A percentile compares a stretch with the other conserved stretches of the same genome.
Evolutionary conservation across 805 yeast genomes (phyloP).

Genomic region (Candida tallmaniae): DNA sequence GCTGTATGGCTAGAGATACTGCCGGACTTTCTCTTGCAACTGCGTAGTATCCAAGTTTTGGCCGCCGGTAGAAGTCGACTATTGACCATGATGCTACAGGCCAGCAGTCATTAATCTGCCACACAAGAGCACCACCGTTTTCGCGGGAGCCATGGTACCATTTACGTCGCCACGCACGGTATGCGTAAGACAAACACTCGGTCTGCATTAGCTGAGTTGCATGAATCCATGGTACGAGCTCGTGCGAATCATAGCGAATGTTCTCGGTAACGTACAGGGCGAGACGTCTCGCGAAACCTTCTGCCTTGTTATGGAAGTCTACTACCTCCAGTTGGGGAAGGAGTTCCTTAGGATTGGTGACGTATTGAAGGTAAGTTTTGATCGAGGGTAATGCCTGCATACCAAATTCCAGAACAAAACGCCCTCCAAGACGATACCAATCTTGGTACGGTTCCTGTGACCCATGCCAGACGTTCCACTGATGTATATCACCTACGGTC

Average conservation of each 20-base stretch:
- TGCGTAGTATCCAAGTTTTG: constrained; percentile 46
- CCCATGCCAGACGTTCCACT: constrained; percentile 59
- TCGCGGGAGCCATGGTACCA: constrained; percentile 35
- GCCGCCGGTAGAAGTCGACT: constrained; percentile 37
- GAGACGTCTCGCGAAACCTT: constrained; percentile 37
- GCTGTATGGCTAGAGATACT: constrained; percentile 29
- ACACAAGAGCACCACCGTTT: constrained; percentile 44
- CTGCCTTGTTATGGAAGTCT: constrained; percentile 48
- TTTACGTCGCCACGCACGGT: constrained; percentile 42
- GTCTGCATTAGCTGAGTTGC: constrained; percentile 51
- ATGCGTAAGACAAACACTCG: constrained; percentile 46
- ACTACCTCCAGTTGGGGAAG: constrained; percentile 42
- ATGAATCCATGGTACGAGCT: constrained; percentile 22
- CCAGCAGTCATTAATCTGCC: constrained; percentile 55
- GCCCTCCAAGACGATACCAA: constrained; percentile 43
- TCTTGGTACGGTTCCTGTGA: constrained; percentile 41
- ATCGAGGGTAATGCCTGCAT: constrained; percentile 44
- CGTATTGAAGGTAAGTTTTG: constrained; percentile 31
- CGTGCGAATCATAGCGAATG: constrained; percentile 29
- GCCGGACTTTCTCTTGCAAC: constrained; percentile 40
- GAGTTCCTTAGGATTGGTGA: constrained; percentile 33
- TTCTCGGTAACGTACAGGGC: constrained; percentile 46
- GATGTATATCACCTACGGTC: constrained; percentile 47
- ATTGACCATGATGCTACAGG: constrained; percentile 51
- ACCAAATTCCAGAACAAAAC: constrained; percentile 53